Percentiles rank a stretch among this genome's conserved stretches.
phyloP scores from a whole-genome alignment of 352 stramenopile species.

The Pilasporangium apinafurcum region DNA sequence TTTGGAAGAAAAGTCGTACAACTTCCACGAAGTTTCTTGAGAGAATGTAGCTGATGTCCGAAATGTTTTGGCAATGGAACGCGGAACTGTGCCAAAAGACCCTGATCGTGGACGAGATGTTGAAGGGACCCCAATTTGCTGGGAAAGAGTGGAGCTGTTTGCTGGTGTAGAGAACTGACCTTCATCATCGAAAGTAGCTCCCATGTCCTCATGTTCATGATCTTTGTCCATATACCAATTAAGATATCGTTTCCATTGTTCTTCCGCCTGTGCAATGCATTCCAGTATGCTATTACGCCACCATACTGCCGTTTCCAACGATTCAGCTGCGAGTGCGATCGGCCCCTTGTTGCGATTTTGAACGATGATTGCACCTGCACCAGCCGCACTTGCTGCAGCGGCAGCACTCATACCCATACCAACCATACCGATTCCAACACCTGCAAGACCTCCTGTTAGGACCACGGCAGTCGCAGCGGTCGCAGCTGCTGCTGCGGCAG shows the following conservation, averaged over 20 bases:
- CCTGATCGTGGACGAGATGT: constrained; percentile 28
- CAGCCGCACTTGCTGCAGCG: constrained; percentile 64
- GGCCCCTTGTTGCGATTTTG: constrained; percentile 66
- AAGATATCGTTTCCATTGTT: constrained; percentile 82
- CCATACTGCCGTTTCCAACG: constrained; percentile 76
- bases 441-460: constrained; percentile 68
- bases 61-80: constrained; percentile 76
- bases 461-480: constrained; percentile 75
- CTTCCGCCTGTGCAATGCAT: constrained; percentile 77
- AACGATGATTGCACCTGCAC: constrained; percentile 60
- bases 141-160: constrained; percentile 12
- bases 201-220: constrained; percentile 20
- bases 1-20: constrained; percentile 72
- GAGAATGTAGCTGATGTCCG: constrained; percentile 73
- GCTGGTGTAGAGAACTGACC: neutral
- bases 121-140: neutral
- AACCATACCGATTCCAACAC: constrained; percentile 71
- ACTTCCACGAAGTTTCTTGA: constrained; percentile 63
- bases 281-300: constrained; percentile 84
- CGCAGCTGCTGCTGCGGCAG: constrained; percentile 57
- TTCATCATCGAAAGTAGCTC: constrained; percentile 8
- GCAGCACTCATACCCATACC: constrained; percentile 78
- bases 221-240: constrained; percentile 86
- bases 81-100: constrained; percentile 67
- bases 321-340: constrained; percentile 75